Base-by-base conservation (phyloP, 2,329 filamentous ascomycete species). In the Hansfordia pulvinata region DNA sequence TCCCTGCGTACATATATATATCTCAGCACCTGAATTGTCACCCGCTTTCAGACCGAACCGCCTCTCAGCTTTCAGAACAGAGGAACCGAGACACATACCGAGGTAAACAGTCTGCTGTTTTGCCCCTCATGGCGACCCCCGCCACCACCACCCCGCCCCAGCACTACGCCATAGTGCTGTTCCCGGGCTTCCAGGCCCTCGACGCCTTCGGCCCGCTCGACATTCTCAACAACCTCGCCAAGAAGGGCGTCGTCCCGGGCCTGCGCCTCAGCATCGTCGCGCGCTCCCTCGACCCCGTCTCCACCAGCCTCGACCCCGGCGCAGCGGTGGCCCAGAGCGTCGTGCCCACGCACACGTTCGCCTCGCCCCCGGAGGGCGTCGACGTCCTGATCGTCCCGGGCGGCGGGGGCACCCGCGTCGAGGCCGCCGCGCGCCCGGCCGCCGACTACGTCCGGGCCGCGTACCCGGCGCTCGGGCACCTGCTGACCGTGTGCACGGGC, bases 401-500 rank as follows among this genome's bases (percentile, higher is more conserved):
- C 3, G 68, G 69, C 0, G 30, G 53, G 1, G 68, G 69, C 3
- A 52, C 38, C 5, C 37, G 40, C 22, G 36, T 32, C 48, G 4
- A 14, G 41, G 51, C 14, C 38, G 38, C 18, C 32, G 32, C 41
- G 9, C 42, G 46, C 13, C 39, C 47, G 1, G 35, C 41, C 8
- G 44, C 64, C 6, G 40, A 54, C 4, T 67, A 59, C 35, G 43
- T 68, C 19, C 32, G 29, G 5, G 36, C 42, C 0, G 33, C 41
- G 6, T 61, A 53, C 31, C 49, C 54, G 0, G 40, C 45, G 1
- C 38, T 69, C 6, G 45, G 55, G 32, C 64, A 64, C 30, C 33
- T 69, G 3, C 45, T 76, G 8, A 69, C 64, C 0, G 57, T 76
- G 1, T 76, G 71, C 39, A 75, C 67, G 1, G 70, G 70, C 0